Conservation (phyloP, 495 filamentous ascomycete genomes). For the Cercophora sp. region DNA sequence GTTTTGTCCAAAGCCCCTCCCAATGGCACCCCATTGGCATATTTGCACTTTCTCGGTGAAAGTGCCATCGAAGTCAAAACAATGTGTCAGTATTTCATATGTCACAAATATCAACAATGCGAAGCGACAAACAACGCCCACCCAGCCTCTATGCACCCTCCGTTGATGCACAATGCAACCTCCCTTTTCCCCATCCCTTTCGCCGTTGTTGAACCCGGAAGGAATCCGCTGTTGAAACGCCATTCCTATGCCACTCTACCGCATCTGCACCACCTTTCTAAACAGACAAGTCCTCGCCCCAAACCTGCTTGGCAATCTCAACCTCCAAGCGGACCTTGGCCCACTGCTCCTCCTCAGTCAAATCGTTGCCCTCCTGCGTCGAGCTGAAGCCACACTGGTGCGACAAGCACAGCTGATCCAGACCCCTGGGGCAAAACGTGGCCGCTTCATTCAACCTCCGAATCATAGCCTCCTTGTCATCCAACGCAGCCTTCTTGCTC, state of each 20-base stretch:
- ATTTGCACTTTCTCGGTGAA: too few species aligned
- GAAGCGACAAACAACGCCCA: too few species aligned
- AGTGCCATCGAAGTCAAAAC: too few species aligned
- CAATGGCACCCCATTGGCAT: too few species aligned
- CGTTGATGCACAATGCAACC: neutral
- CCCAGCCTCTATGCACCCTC: neutral
- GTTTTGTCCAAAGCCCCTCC: too few species aligned
- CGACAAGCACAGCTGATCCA: conserved; percentile 59
- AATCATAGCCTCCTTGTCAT: conserved; percentile 59
- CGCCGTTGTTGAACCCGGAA: neutral
- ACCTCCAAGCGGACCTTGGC: conserved; percentile 42
- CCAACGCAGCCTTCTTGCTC: conserved; percentile 59
- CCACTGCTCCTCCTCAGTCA: conserved; percentile 58
- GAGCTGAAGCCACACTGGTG: conserved; percentile 68
- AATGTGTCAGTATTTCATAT: too few species aligned
- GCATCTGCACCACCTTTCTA: neutral
- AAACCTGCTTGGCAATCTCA: conserved; percentile 47
- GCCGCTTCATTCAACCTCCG: conserved; percentile 56
- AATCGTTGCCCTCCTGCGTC: conserved; percentile 58
- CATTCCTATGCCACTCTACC: neutral
- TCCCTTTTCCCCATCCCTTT: too few species aligned
- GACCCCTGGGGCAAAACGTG: conserved; percentile 53
- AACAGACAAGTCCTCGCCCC: conserved; percentile 39
- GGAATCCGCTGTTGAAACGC: neutral
- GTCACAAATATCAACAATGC: too few species aligned